phyloP scores from a whole-genome alignment of 345 rosid species.

The Linum usitatissimum region DNA sequence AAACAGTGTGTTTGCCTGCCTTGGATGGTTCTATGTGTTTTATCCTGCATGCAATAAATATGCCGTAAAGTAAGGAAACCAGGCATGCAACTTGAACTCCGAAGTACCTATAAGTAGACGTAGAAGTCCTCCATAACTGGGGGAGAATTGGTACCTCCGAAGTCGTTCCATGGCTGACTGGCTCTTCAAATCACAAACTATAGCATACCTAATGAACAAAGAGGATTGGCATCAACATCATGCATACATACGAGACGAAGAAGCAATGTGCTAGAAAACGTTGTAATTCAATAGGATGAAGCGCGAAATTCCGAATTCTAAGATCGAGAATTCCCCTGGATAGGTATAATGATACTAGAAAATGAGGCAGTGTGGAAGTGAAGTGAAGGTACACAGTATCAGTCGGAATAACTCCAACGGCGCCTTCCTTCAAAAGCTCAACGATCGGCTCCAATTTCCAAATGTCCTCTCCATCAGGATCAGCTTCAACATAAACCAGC shows the following conservation, averaged over 20 bases:
- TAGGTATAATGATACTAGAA: not conserved
- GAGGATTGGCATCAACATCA: not conserved
- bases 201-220: conserved; percentile 45
- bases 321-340: not conserved
- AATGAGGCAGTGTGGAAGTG: not conserved
- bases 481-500: conserved; percentile 55
- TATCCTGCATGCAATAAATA: conserved; percentile 45
- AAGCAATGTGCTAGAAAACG: not conserved
- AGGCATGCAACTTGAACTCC: conserved; percentile 8
- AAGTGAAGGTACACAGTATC: conserved; percentile 50
- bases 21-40: conserved; percentile 71
- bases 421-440: conserved; percentile 67
- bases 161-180: conserved; percentile 79
- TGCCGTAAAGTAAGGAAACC: not conserved
- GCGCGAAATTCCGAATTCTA: not conserved
- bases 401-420: conserved; percentile 92
- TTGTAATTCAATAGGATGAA: not conserved
- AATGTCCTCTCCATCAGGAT: conserved; percentile 53
- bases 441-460: conserved; percentile 65
- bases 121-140: not conserved
- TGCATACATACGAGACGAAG: not conserved
- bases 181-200: conserved; percentile 61
- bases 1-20: conserved; percentile 26
- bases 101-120: not conserved
- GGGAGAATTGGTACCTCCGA: conserved; percentile 43